phyloP scores from a whole-genome alignment of 768 basidiomycete genomes.

The Cyclocybe cylindracea region DNA sequence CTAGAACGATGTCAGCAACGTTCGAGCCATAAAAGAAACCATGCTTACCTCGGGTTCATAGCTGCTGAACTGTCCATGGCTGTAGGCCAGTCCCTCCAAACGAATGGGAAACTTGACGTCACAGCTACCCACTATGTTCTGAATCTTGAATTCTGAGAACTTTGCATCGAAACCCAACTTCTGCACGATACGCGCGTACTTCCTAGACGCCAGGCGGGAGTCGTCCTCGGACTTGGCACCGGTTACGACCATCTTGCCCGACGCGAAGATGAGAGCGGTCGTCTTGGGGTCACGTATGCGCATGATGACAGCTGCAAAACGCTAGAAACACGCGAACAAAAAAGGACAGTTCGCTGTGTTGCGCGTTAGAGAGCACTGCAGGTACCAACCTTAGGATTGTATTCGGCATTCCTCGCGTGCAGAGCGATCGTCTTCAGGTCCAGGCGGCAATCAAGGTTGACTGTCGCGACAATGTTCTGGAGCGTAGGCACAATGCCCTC shows the following conservation, averaged over 20 bases:
- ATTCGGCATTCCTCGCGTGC: conserved; percentile 98
- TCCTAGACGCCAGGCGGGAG: conserved; percentile 93
- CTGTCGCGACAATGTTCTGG: conserved; percentile 99
- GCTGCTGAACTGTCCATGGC: conserved; percentile 96
- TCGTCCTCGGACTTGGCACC: conserved; percentile 99
- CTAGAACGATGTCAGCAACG: conserved; percentile 40
- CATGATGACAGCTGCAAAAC: conserved; percentile 99
- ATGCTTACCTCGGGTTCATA: conserved; percentile 92
- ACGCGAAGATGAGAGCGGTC: conserved; percentile 98
- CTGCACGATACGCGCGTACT: conserved; percentile 99
- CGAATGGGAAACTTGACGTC: conserved; percentile 99
- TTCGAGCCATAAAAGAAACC: neutral
- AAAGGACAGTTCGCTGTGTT: conserved; percentile 64
- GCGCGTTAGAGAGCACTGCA: conserved; percentile 40
- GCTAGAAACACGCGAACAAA: conserved; percentile 67
- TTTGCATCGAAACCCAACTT: conserved; percentile 99
- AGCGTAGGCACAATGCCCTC: conserved; percentile 99
- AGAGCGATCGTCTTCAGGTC: conserved; percentile 98
- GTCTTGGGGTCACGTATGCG: conserved; percentile 99
- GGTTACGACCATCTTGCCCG: conserved; percentile 99
- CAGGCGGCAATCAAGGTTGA: conserved; percentile 94
- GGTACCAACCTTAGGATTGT: conserved; percentile 98
- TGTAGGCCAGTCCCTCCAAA: conserved; percentile 95
- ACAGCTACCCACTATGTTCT: conserved; percentile 98
- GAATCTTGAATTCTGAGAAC: conserved; percentile 99